Evolutionary conservation across 352 stramenopile genomes (phyloP).

Genomic region (Globisporangium alternatum): DNA sequence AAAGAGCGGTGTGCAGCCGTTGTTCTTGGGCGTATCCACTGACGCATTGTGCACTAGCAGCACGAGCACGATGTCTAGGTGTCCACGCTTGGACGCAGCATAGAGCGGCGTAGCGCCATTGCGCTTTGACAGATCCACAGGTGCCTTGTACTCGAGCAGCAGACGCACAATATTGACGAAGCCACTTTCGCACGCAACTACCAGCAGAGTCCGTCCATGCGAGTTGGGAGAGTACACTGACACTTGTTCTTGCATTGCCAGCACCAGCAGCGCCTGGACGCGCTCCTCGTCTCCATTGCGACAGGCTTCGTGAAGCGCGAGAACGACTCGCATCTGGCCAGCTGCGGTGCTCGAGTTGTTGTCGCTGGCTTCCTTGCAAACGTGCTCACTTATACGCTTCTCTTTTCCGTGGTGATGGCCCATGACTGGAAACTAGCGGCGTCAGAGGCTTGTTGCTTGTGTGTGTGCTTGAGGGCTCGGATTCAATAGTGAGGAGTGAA

Average conservation of each 20-base stretch:
- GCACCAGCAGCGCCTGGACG: background rate
- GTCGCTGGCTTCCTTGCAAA: background rate
- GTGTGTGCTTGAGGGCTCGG: background rate
- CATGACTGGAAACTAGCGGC: background rate
- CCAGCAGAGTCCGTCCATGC: background rate
- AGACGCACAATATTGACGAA: background rate
- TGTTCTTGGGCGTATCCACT: background rate
- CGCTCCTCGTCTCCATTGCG: background rate
- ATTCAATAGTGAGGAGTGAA: background rate
- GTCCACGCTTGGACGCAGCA: background rate
- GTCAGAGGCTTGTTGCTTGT: background rate
- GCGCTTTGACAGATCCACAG: background rate
- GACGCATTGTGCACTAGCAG: background rate
- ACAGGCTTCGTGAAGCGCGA: background rate
- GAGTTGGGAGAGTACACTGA: background rate
- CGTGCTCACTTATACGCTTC: background rate
- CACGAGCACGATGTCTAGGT: background rate
- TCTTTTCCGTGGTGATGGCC: background rate
- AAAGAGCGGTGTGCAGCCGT: background rate
- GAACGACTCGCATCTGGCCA: background rate
- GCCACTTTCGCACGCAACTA: background rate
- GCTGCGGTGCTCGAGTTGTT: background rate
- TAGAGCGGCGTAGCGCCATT: background rate
- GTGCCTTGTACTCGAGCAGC: background rate
- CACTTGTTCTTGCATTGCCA: background rate